phyloP scores from a whole-genome alignment of 2,329 filamentous ascomycete genomes.

The Tolypocladium tropicale region DNA sequence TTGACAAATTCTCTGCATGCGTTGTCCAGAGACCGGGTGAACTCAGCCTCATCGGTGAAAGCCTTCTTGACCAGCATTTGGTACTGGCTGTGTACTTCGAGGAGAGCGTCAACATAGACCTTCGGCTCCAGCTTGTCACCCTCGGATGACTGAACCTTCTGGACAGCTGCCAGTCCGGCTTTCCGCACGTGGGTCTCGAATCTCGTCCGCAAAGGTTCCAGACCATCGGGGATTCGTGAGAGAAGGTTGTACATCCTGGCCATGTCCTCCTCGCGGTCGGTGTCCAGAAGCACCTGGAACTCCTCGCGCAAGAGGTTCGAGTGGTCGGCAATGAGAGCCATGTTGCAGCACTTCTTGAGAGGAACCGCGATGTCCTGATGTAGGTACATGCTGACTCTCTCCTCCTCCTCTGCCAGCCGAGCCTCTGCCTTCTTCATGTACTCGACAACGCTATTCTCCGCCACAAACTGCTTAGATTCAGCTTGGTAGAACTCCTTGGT shows the following conservation, averaged over 20 bases:
- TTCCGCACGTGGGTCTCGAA: slow-evolving; percentile 93
- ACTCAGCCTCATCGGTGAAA: slow-evolving; percentile 92
- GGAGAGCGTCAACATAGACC: slow-evolving; percentile 87
- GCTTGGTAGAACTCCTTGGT: slow-evolving; percentile 80
- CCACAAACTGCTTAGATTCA: slow-evolving; percentile 89
- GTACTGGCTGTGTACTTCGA: slow-evolving; percentile 92
- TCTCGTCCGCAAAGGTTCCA: slow-evolving; percentile 75
- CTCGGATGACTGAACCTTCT: slow-evolving; percentile 78
- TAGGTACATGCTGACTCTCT: slow-evolving; percentile 83
- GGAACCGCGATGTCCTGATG: slow-evolving; percentile 79
- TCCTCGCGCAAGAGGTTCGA: slow-evolving; percentile 81
- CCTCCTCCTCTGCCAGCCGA: slow-evolving; percentile 84
- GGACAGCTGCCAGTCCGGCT: slow-evolving; percentile 76
- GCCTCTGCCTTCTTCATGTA: slow-evolving; percentile 99
- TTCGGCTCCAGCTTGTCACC: slow-evolving; percentile 91
- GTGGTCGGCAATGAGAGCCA: slow-evolving; percentile 82
- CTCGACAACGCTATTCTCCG: slow-evolving; percentile 94
- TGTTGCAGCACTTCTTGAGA: slow-evolving; percentile 79
- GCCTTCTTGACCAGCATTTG: slow-evolving; percentile 83
- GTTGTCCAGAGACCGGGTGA: slow-evolving; percentile 91
- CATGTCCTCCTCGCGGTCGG: slow-evolving; percentile 91
- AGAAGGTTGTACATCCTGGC: slow-evolving; percentile 92
- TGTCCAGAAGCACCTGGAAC: slow-evolving; percentile 87
- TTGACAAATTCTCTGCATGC: slow-evolving; percentile 98
- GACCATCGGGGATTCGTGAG: slow-evolving; percentile 77